Evolutionary conservation across 805 yeast species (phyloP).

Genomic region (Lachancea sp.): DNA sequence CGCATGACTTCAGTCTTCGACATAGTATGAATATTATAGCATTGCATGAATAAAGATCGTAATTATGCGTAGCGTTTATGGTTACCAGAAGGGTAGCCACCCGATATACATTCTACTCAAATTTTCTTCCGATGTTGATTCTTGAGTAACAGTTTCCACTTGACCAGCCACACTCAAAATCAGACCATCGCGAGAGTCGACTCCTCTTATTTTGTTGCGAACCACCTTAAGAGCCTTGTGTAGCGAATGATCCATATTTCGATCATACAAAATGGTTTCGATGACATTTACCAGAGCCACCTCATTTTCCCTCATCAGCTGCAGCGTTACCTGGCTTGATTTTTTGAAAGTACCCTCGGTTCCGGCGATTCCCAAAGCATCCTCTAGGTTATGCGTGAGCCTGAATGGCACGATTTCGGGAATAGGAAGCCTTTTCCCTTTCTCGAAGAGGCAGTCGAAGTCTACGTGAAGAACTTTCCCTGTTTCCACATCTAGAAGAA

Average conservation of each 20-base stretch:
- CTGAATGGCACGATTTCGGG: conserved; percentile 97
- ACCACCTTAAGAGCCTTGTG: conserved; percentile 66
- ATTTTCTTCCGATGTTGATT: conserved; percentile 66
- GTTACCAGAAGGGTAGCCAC: conserved; percentile 71
- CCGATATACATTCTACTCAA: conserved; percentile 88
- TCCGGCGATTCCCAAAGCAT: conserved; percentile 83
- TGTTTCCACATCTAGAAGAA: conserved; percentile 60
- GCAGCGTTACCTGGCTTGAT: conserved; percentile 77
- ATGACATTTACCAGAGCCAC: conserved; percentile 80
- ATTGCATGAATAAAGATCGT: neutral
- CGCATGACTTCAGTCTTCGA: no score
- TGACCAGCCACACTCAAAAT: conserved; percentile 90
- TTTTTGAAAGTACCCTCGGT: conserved; percentile 85
- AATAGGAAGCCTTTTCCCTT: conserved; percentile 59
- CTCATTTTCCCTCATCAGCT: conserved; percentile 68
- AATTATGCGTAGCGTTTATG: conserved; percentile 1
- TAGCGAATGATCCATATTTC: conserved; percentile 46
- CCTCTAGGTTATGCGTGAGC: conserved; percentile 78
- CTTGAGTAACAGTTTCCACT: conserved; percentile 80
- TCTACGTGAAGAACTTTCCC: conserved; percentile 91
- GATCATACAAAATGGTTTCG: conserved; percentile 85
- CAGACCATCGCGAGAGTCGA: conserved; percentile 71
- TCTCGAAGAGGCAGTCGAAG: conserved; percentile 92
- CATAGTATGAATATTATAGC: neutral
- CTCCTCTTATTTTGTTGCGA: conserved; percentile 76